Conservation (phyloP, 2,329 filamentous ascomycete genomes). For the Arthrobotrys conoides region DNA sequence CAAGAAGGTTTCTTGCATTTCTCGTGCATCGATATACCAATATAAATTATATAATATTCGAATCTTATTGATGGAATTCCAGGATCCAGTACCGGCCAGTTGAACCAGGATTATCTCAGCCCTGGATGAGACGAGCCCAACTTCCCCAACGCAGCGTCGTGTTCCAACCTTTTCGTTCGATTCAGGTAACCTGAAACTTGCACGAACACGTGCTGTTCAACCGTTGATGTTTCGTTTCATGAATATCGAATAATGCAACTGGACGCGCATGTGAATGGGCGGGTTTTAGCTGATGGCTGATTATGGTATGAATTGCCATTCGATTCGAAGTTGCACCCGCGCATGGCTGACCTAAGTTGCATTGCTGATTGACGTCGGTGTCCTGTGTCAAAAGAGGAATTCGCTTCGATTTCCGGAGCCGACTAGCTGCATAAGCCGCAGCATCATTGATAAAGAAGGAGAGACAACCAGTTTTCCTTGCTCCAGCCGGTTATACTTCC, state of each 20-base stretch:
- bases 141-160: slow-evolving; percentile 12
- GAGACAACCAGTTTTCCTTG: background rate
- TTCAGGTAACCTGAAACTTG: slow-evolving; percentile 14
- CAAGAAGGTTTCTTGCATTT: slow-evolving; percentile 21
- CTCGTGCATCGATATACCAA: slow-evolving; percentile 3
- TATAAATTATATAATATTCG: background rate
- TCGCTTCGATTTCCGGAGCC: slow-evolving; percentile 29
- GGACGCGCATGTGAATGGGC: slow-evolving; percentile 19
- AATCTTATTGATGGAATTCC: slow-evolving; percentile 16
- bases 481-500: background rate
- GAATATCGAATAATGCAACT: background rate
- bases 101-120: slow-evolving; percentile 8
- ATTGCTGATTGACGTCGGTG: slow-evolving; percentile 2
- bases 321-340: slow-evolving; percentile 5
- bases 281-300: slow-evolving; percentile 12
- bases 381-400: background rate
- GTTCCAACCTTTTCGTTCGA: background rate
- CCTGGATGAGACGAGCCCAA: background rate
- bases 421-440: slow-evolving; percentile 33
- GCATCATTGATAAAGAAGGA: slow-evolving; percentile 2
- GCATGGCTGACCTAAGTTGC: background rate
- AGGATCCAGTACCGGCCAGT: background rate
- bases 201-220: slow-evolving; percentile 22
- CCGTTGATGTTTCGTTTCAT: slow-evolving; percentile 28
- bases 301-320: slow-evolving; percentile 11